Evolutionary conservation across 768 basidiomycete genomes (phyloP), one percentile per base, ranked within the genome.

Genomic region (Panaeolus papilionaceus): DNA sequence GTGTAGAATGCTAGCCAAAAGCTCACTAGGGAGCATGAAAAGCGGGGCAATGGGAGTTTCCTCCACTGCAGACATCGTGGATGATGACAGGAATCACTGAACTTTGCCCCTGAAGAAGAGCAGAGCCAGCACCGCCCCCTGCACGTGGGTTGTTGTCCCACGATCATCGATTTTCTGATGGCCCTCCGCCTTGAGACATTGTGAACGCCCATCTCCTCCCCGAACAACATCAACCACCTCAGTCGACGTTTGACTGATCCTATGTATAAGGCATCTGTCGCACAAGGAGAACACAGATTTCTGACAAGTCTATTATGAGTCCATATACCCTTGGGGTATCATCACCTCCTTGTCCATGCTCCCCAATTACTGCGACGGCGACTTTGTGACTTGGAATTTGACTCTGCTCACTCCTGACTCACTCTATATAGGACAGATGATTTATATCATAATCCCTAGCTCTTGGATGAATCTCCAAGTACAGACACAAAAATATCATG

Each of bases 61-160:
- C 20, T 26, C 47, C 8, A 6, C 47, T 49, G n/a, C 16, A 49
- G 47, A 58, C 54, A 58, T 58, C 2, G 54, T 28, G 26, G 54
- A 37, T 58, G 51, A 7, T 33, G 54, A 51, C 47, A 51, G 26
- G 9, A 51, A 11, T 44, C 5, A 44, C 18, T 23, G 11, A 58
- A 37, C 54, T 1, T 4, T 18, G 26, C 54, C 54, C 33, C 26
- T 58, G 28, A 51, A 7, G 20, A 10, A 26, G 49, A 11, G 18
- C 23, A 51, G 23, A 51, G 49, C 9, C 47, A 49, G 33, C 54
- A 58, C 54, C 54, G 54, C 54, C 26, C 14, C 54, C 20, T 33
- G 54, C 54, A 58, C 54, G 54, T 58, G 33, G 33, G 54, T 37
- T 7, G 16, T 8, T 2, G 28, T 58, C 54, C n/a, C 54, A 58